phyloP scores from a whole-genome alignment of 176 grass and related monocot genomes.

The Phoenix dactylifera region DNA sequence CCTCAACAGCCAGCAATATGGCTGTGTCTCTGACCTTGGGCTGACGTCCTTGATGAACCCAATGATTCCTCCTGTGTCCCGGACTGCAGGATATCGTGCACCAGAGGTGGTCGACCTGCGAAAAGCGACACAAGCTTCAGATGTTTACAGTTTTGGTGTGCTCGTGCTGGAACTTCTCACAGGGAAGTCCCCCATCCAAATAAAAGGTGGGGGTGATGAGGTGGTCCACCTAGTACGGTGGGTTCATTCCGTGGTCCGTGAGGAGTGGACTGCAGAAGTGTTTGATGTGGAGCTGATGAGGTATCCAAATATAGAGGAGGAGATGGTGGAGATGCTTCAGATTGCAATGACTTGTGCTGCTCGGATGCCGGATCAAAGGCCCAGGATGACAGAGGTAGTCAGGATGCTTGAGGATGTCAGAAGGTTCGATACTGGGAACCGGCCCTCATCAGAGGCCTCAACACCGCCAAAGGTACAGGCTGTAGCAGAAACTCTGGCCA shows the following conservation, averaged over 20 bases:
- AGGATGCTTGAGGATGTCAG: slow-evolving; percentile 71
- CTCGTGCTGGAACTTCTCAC: slow-evolving; percentile 83
- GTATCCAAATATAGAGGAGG: slow-evolving; percentile 94
- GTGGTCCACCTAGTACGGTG: slow-evolving; percentile 84
- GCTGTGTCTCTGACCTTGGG: slow-evolving; percentile 65
- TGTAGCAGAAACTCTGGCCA: background rate
- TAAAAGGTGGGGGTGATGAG: slow-evolving; percentile 60
- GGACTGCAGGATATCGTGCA: slow-evolving; percentile 66
- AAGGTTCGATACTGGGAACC: slow-evolving; percentile 30
- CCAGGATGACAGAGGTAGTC: slow-evolving; percentile 68
- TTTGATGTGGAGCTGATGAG: slow-evolving; percentile 84
- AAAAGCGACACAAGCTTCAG: slow-evolving; percentile 61
- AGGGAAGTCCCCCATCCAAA: slow-evolving; percentile 74
- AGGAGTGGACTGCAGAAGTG: slow-evolving; percentile 98
- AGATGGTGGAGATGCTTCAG: slow-evolving; percentile 99
- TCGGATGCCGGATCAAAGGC: slow-evolving; percentile 67
- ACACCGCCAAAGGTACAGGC: background rate
- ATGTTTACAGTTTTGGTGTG: slow-evolving; percentile 94
- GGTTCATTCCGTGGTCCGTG: slow-evolving; percentile 89
- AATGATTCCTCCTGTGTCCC: slow-evolving; percentile 51
- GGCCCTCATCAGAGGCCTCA: slow-evolving; percentile 29
- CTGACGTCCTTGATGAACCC: slow-evolving; percentile 69
- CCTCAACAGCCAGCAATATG: slow-evolving; percentile 45
- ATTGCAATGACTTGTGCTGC: slow-evolving; percentile 76
- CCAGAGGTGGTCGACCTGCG: slow-evolving; percentile 84